A percentile compares a stretch with the other conserved stretches of the same genome.
Evolutionary conservation across 2,329 filamentous ascomycete genomes (phyloP).

Genomic region (Cladosporium phlei): DNA sequence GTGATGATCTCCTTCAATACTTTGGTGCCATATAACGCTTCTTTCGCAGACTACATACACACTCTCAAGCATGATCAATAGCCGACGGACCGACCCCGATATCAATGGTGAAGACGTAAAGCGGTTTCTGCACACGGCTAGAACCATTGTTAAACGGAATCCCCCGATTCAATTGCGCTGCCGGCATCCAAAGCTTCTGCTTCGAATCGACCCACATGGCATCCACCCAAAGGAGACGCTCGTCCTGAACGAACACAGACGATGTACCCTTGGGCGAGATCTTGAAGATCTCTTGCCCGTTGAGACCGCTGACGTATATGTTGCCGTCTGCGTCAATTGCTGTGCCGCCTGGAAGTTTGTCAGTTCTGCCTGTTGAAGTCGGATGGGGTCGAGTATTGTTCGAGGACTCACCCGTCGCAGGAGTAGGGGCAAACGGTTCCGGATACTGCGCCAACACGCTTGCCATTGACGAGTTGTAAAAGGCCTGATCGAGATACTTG

Average conservation of each 20-base stretch:
- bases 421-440: slow-evolving; percentile 32
- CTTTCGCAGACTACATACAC: no score
- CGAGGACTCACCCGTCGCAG: slow-evolving; percentile 25
- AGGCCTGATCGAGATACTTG: slow-evolving; percentile 30
- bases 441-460: slow-evolving; percentile 25
- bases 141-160: slow-evolving; percentile 27
- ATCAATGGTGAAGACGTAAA: slow-evolving; percentile 27
- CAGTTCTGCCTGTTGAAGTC: neutral
- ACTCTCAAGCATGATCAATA: slow-evolving; percentile 25
- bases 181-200: slow-evolving; percentile 29
- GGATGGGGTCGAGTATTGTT: neutral
- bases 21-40: no score
- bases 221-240: slow-evolving; percentile 29
- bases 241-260: slow-evolving; percentile 26
- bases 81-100: slow-evolving; percentile 25
- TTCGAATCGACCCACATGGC: slow-evolving; percentile 30
- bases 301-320: slow-evolving; percentile 35
- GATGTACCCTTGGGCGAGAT: slow-evolving; percentile 27
- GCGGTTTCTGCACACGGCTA: slow-evolving; percentile 23
- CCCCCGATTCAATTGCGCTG: slow-evolving; percentile 28
- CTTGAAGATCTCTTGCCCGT: slow-evolving; percentile 28
- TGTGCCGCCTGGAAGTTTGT: slow-evolving; percentile 25
- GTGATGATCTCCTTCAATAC: no score
- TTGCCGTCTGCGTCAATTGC: slow-evolving; percentile 37
- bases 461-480: slow-evolving; percentile 32